These are phyloP conservation scores for Fagus crenata DNA, from an alignment of 306 rosid genomes.

Conservation along the genomic window DNA sequence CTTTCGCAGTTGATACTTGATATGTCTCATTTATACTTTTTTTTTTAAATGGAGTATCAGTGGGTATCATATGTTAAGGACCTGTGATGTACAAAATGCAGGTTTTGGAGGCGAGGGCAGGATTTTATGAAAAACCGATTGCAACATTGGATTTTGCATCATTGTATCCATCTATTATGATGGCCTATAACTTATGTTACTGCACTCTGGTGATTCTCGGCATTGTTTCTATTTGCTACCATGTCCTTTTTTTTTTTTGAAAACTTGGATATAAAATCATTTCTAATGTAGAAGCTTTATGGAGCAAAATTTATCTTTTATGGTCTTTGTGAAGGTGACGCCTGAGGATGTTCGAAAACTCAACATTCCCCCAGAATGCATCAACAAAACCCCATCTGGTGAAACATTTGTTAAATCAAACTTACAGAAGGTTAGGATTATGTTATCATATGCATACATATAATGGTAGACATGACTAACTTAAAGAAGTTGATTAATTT, in stretches of 20 bases:
- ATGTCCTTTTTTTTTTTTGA: not conserved
- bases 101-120: slow-evolving; percentile 95
- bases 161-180: slow-evolving; percentile 95
- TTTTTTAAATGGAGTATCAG: not conserved
- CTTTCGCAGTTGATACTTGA: not conserved
- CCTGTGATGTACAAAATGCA: slow-evolving; percentile 35
- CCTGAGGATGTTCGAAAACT: slow-evolving; percentile 72
- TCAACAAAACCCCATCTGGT: slow-evolving; percentile 95
- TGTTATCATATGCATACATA: not conserved
- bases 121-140: slow-evolving; percentile 93
- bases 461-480: slow-evolving; percentile 2
- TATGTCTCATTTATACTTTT: not conserved
- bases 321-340: slow-evolving; percentile 58
- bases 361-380: slow-evolving; percentile 76
- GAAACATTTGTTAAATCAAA: slow-evolving; percentile 83
- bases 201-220: slow-evolving; percentile 81
- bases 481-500: slow-evolving; percentile 28
- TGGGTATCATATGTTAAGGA: slow-evolving; percentile 1
- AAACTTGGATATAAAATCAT: slow-evolving; percentile 10
- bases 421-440: slow-evolving; percentile 69
- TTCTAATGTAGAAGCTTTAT: not conserved
- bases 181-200: slow-evolving; percentile 98
- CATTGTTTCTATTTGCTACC: slow-evolving; percentile 22
- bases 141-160: slow-evolving; percentile 98
- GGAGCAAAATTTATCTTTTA: slow-evolving; percentile 13